phyloP scores from a whole-genome alignment of 2,329 filamentous ascomycete genomes.

The Curvularia spicifera region DNA sequence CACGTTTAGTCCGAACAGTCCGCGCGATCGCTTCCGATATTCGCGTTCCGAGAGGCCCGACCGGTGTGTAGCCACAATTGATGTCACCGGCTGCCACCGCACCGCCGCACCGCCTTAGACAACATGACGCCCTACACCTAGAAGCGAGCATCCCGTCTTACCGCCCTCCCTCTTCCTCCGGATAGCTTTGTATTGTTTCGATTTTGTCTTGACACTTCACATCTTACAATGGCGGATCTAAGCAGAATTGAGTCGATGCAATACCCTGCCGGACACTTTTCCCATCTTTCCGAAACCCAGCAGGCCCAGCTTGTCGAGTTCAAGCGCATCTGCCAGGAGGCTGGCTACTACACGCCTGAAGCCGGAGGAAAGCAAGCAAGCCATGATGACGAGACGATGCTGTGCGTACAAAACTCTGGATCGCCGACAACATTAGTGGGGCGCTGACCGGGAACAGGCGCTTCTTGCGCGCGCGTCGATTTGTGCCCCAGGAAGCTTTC shows the following conservation, averaged over 20 bases:
- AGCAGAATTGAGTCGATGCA: conserved; percentile 52
- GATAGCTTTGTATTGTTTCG: conserved; percentile 3
- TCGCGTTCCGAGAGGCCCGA: conserved; percentile 25
- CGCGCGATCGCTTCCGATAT: conserved; percentile 15
- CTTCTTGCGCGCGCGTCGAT: conserved; percentile 84
- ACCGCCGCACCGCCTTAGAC: conserved; percentile 31
- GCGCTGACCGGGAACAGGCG: conserved; percentile 62
- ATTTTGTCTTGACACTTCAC: conserved; percentile 3
- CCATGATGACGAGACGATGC: conserved; percentile 75
- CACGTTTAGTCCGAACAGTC: conserved; percentile 28
- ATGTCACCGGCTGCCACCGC: conserved; percentile 35
- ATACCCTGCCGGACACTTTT: conserved; percentile 80
- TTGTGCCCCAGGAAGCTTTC: conserved; percentile 77
- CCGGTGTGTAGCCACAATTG: conserved; percentile 26
- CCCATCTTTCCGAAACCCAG: conserved; percentile 75
- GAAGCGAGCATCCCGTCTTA: conserved; percentile 21
- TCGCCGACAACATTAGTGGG: conserved; percentile 20
- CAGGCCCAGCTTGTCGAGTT: conserved; percentile 71
- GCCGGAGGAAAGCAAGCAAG: conserved; percentile 55
- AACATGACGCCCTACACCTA: conserved; percentile 37
- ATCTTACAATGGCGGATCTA: conserved; percentile 43
- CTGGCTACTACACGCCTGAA: conserved; percentile 66
- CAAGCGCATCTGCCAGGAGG: conserved; percentile 70
- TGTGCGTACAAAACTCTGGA: conserved; percentile 58
- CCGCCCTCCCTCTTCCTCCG: conserved; percentile 14